Conservation (phyloP, 306 rosid species). For the Cyamopsis tetragonoloba region DNA sequence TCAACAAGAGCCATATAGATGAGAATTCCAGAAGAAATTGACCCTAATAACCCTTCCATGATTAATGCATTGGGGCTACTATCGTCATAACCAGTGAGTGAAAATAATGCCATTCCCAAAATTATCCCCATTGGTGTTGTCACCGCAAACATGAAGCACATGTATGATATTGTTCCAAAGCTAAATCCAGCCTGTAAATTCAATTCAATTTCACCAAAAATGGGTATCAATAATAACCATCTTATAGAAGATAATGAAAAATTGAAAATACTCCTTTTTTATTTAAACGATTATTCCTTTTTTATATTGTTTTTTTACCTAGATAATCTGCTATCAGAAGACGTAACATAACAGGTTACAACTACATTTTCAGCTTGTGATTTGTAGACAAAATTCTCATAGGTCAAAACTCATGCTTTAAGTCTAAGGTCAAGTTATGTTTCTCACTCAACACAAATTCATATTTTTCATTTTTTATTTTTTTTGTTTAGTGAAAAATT, state of each 20-base stretch:
- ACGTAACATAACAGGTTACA: background rate
- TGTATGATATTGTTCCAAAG: slow-evolving; percentile 62
- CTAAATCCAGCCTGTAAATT: slow-evolving; percentile 86
- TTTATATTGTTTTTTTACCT: background rate
- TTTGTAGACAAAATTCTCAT: background rate
- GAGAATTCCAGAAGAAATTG: slow-evolving; percentile 81
- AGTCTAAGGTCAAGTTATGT: background rate
- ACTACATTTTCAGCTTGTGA: background rate
- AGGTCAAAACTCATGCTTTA: background rate
- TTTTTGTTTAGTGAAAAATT: too few species aligned
- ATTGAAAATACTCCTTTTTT: too few species aligned
- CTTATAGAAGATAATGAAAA: too few species aligned
- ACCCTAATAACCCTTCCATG: slow-evolving; percentile 81
- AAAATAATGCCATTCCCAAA: slow-evolving; percentile 71
- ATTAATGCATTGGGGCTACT: slow-evolving; percentile 75
- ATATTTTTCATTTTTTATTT: too few species aligned
- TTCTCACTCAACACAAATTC: background rate
- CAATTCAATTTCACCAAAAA: background rate
- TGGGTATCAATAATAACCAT: background rate
- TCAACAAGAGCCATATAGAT: slow-evolving; percentile 97
- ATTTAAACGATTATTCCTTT: background rate
- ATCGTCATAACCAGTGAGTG: slow-evolving; percentile 81
- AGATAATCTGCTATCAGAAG: background rate
- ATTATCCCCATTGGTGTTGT: slow-evolving; percentile 93
- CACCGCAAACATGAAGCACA: slow-evolving; percentile 95